Evolutionary conservation across 2,329 filamentous ascomycete species (phyloP), one percentile per base, ranked within the genome.

Genomic region (Xylaria digitata): DNA sequence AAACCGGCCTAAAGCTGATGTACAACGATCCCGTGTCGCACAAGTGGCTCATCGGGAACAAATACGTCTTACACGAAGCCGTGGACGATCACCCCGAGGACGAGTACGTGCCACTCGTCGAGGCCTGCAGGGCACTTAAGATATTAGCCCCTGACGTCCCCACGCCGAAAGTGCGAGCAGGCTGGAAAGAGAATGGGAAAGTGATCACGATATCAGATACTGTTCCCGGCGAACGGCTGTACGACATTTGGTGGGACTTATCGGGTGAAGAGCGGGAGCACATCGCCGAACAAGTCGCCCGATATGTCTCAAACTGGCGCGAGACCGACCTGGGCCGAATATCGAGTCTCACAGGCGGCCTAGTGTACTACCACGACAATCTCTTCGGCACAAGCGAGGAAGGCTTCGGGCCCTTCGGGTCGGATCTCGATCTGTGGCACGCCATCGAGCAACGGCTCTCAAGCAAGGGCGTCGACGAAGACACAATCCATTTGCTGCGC

Each of bases 131-230:
- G 40, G 42, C 73, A 8, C 42, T 76, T 3, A 61, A 57, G 17
- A 40, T 30, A 19, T 17, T 61, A 3, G 61, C 61, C 2, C 49
- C 55, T 9, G 69, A 59, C 9, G 70, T 75, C 8, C 75, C 75
- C 8, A 66, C 72, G 1, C 73, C 70, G 1, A 69, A 65, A 45
- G 66, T 77, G 21, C 65, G 72, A 7, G 72, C 72, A 15, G 72
- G 72, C 3, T 77, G 75, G 75, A 76, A 73, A 49, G 75, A 76
- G 54, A 63, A 70, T 9, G 72, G 71, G 3, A 75, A 72, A 30
- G 65, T 73, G 21, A 70, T 76, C 57, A 76, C 74, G 1, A 74
- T 77, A 46, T 59, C 66, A 2, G 75, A 76, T 43, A 63, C 50
- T 1, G 64, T 61, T 17, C 61, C 53, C 1, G 75, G 75, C 0